Conservation (phyloP, 768 basidiomycete genomes). For the Solioccasus polychromus region DNA sequence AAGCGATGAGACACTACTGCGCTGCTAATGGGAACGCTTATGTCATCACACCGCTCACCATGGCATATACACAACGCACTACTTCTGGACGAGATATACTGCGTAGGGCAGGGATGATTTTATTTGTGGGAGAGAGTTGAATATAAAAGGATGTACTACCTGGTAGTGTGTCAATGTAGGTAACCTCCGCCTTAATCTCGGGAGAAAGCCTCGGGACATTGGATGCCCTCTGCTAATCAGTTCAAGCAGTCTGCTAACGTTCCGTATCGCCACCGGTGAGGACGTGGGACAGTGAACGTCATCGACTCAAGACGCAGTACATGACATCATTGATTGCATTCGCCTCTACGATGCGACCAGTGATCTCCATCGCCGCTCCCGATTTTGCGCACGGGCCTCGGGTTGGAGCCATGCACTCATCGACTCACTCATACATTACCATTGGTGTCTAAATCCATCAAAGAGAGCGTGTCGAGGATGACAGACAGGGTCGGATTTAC, state of each 20-base stretch:
- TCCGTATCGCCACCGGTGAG: constrained; percentile 1
- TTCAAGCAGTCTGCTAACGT: too few species aligned
- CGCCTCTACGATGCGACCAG: background rate
- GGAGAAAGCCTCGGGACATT: too few species aligned
- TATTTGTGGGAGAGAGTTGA: too few species aligned
- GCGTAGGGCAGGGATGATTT: too few species aligned
- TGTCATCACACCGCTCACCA: constrained; percentile 13
- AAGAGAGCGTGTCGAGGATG: constrained; percentile 39
- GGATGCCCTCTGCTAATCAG: too few species aligned
- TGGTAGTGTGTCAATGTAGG: too few species aligned
- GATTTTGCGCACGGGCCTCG: background rate
- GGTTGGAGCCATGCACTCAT: constrained; percentile 7
- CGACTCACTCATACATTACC: constrained; percentile 32
- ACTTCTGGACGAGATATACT: too few species aligned
- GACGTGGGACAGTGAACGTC: too few species aligned
- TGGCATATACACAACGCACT: too few species aligned
- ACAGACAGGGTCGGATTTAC: constrained; percentile 33
- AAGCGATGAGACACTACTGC: background rate
- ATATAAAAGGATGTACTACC: too few species aligned
- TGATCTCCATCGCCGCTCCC: background rate
- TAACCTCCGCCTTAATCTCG: too few species aligned
- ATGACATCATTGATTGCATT: constrained; percentile 11
- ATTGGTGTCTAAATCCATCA: constrained; percentile 31
- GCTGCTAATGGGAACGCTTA: constrained; percentile 9
- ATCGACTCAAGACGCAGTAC: background rate